Evolutionary conservation across 1,139 yeast genomes (phyloP), one percentile per base, ranked within the genome.

Genomic region (Suhomyces taliae): DNA sequence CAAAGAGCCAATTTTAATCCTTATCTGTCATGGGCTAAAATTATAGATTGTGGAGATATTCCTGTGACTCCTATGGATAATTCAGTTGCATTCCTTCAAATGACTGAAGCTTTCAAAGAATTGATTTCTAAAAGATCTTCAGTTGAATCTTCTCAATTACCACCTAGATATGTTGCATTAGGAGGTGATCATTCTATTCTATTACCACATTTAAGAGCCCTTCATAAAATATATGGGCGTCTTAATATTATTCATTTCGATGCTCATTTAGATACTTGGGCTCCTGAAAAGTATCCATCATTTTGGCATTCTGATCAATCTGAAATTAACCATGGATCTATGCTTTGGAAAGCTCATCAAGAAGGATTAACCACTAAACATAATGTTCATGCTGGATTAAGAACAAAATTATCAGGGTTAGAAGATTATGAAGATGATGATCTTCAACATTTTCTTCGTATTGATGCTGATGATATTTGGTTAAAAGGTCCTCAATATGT

Each of bases 11-110:
- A 72, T 41, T 67, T 78, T 51, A 85, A 85, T 54, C 90, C 90
- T 1, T 87, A 84, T 60, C 63, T 66, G 33, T 67, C 77, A 43
- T 85, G 91, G 90, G 90, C 91, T 24, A 75, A 67, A 41, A 67
- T 87, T 14, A 55, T 85, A 27, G 95, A 87, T 65, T 87, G 95
- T 67, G 90, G 89, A n/a, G 95, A 87, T 64, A 80, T 87, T 43
- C 91, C 93, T 1, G 82, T 85, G 14, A 76, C 90, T 1, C 93
- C 93, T 12, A 82, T 86, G 83, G 93, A 87, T 61, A 86, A 85
- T 59, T 58, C 66, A 15, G 66, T 87, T 51, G 93, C 91, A 0
- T 75, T 85, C 58, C 70, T 74, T 55, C 91, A 86, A 64, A 86
- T 87, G 93, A 76, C 82, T 8, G 66, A 71, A 56, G 95, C 83